These are phyloP conservation scores for Thermoascus crustaceus DNA, from an alignment of 2,329 filamentous ascomycete genomes.

Conservation along the genomic window DNA sequence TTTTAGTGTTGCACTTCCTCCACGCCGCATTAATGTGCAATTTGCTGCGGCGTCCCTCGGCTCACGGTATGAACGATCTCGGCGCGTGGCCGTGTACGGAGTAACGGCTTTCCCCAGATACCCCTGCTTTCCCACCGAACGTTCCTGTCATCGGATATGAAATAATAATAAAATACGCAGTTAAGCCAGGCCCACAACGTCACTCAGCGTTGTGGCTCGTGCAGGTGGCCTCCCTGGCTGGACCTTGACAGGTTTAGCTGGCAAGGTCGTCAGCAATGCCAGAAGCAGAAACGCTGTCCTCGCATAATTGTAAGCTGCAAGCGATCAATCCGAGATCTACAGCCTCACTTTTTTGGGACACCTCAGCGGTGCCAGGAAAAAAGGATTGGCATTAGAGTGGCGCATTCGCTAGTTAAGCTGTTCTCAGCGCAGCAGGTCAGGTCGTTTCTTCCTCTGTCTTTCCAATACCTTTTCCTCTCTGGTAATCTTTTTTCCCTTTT, in stretches of 20 bases:
- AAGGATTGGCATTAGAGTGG: constrained; percentile 3
- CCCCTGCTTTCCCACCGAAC: too few relatives aligned
- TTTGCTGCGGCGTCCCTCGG: background rate
- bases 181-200: too few relatives aligned
- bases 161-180: too few relatives aligned
- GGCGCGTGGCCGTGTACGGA: background rate
- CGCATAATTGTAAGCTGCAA: constrained; percentile 1
- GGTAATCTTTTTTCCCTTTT: background rate
- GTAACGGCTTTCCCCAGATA: too few relatives aligned
- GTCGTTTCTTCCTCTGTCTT: background rate
- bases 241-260: background rate
- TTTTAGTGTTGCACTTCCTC: background rate
- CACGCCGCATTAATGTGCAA: background rate
- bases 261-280: constrained; percentile 1
- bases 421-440: constrained; percentile 4
- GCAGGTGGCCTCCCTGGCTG: background rate
- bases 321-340: constrained; percentile 5
- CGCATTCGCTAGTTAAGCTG: constrained; percentile 4
- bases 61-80: background rate
- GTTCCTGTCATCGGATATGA: too few relatives aligned
- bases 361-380: constrained; percentile 2
- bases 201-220: constrained; percentile 2
- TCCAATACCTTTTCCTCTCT: background rate
- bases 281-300: background rate
- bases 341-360: constrained; percentile 8